A percentile compares a stretch with the other conserved stretches of the same genome.
Conservation (phyloP, 2,329 filamentous ascomycete genomes). For the Furcasterigmium sp. region DNA sequence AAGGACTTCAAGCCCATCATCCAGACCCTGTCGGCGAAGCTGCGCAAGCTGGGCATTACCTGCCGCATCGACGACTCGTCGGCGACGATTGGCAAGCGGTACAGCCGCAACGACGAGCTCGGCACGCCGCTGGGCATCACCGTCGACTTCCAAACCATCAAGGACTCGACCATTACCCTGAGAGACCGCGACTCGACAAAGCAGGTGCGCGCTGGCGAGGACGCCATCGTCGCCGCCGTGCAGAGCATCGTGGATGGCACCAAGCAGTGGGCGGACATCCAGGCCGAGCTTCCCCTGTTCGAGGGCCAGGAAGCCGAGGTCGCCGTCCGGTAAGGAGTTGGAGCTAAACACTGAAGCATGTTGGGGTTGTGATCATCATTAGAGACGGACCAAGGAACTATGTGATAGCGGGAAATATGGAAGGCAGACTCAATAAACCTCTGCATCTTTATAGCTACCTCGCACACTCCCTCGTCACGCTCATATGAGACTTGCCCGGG, state of each 20-base stretch:
- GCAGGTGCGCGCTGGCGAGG: slow-evolving; percentile 80
- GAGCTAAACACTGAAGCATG: neutral
- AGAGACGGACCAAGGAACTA: neutral
- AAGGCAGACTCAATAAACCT: neutral
- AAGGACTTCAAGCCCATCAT: slow-evolving; percentile 75
- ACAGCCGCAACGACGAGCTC: slow-evolving; percentile 90
- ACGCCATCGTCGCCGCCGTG: slow-evolving; percentile 73
- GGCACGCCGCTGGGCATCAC: slow-evolving; percentile 93
- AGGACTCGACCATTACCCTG: slow-evolving; percentile 82
- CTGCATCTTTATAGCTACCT: too few species aligned
- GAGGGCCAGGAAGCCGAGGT: slow-evolving; percentile 65
- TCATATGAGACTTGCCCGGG: too few species aligned
- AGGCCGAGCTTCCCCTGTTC: slow-evolving; percentile 76
- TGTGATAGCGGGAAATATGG: neutral
- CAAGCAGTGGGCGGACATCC: slow-evolving; percentile 64
- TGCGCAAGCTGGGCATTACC: slow-evolving; percentile 72
- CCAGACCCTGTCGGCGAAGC: slow-evolving; percentile 65
- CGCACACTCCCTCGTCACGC: too few species aligned
- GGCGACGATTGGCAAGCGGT: slow-evolving; percentile 90
- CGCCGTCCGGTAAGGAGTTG: slow-evolving; percentile 9
- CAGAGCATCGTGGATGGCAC: slow-evolving; percentile 42
- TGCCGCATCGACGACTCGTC: slow-evolving; percentile 86
- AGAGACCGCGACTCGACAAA: slow-evolving; percentile 86
- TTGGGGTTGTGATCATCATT: neutral
- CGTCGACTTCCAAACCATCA: slow-evolving; percentile 89